phyloP scores from a whole-genome alignment of 805 yeast genomes.

The Metschnikowia drakensbergensis region DNA sequence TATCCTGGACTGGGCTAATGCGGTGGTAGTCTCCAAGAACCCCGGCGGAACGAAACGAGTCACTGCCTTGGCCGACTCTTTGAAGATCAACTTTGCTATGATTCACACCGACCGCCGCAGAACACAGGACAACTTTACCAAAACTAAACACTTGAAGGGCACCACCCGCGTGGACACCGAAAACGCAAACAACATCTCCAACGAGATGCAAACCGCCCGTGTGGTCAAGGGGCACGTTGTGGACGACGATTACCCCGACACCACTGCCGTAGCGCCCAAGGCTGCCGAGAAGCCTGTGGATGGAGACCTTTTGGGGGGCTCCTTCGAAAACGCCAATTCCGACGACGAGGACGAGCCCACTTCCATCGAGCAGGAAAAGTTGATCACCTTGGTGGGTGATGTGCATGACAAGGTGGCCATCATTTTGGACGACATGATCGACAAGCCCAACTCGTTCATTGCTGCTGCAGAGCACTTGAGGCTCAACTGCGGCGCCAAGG shows the following conservation, averaged over 20 bases:
- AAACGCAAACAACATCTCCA: slow-evolving; percentile 64
- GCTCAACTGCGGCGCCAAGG: slow-evolving; percentile 92
- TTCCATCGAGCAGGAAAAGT: slow-evolving; percentile 64
- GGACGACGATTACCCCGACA: slow-evolving; percentile 63
- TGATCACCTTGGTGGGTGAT: slow-evolving; percentile 95
- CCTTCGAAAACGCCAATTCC: slow-evolving; percentile 75
- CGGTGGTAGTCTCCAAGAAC: slow-evolving; percentile 97
- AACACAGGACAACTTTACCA: slow-evolving; percentile 56
- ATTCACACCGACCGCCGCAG: slow-evolving; percentile 97
- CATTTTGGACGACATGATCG: slow-evolving; percentile 95
- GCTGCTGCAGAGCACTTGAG: slow-evolving; percentile 98
- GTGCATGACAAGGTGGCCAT: slow-evolving; percentile 90
- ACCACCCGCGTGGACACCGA: slow-evolving; percentile 46
- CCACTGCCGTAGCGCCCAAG: slow-evolving; percentile 2
- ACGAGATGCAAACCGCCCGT: slow-evolving; percentile 91
- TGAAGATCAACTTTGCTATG: slow-evolving; percentile 97
- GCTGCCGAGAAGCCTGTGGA: slow-evolving; percentile 14
- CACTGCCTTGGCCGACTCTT: slow-evolving; percentile 94
- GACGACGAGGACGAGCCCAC: slow-evolving; percentile 82
- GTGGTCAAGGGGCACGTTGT: slow-evolving; percentile 96
- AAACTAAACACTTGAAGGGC: slow-evolving; percentile 39
- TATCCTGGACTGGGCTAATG: slow-evolving; percentile 76
- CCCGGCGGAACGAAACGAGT: slow-evolving; percentile 99
- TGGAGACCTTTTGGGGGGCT: slow-evolving; percentile 70
- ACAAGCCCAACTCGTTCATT: slow-evolving; percentile 87